Evolutionary conservation across 2,329 filamentous ascomycete genomes (phyloP).

Genomic region (Blastomyces parvus): DNA sequence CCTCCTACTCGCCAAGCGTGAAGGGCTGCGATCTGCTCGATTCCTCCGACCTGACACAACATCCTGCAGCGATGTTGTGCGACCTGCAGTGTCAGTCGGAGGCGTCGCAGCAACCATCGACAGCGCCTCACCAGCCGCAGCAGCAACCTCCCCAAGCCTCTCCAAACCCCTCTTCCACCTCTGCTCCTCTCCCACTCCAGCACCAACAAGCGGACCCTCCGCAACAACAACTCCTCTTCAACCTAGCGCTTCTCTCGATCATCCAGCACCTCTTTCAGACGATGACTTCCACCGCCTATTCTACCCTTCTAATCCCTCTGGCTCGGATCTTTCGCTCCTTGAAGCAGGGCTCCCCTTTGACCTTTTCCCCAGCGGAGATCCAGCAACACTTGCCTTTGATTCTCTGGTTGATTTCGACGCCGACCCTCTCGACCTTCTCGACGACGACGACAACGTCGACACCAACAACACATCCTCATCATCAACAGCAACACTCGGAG

Average conservation of each 20-base stretch:
- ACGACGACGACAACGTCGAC: constrained; percentile 26
- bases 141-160: constrained; percentile 36
- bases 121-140: constrained; percentile 17
- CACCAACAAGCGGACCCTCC: not conserved
- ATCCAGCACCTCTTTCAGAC: constrained; percentile 58
- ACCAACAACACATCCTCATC: constrained; percentile 23
- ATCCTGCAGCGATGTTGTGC: constrained; percentile 99
- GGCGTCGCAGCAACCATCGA: constrained; percentile 36
- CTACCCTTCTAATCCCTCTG: constrained; percentile 57
- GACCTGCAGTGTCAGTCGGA: constrained; percentile 99
- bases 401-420: constrained; percentile 47
- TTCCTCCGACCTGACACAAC: constrained; percentile 94
- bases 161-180: constrained; percentile 34
- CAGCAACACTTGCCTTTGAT: constrained; percentile 44
- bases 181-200: constrained; percentile 14
- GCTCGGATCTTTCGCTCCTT: constrained; percentile 66
- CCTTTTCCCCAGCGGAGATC: constrained; percentile 46
- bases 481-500: not conserved
- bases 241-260: constrained; percentile 48
- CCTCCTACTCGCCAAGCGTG: constrained; percentile 33
- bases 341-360: constrained; percentile 67
- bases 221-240: constrained; percentile 20
- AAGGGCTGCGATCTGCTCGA: constrained; percentile 39
- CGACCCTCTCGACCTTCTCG: constrained; percentile 38
- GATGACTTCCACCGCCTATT: constrained; percentile 53